Base-by-base conservation (phyloP, 768 basidiomycete genomes). In the Leccinum pellstonianum region DNA sequence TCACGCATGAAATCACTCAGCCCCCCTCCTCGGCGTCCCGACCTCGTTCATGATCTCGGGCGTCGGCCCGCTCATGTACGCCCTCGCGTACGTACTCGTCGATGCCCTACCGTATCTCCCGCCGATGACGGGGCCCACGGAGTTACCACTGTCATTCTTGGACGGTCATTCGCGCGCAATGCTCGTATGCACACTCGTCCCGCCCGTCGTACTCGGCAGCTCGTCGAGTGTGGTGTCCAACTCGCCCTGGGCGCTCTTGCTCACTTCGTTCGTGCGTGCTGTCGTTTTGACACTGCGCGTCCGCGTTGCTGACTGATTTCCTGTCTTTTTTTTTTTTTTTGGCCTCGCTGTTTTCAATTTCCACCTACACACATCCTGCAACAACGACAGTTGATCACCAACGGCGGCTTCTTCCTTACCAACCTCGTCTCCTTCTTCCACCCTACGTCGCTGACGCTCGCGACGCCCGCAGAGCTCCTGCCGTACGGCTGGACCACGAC, bases 401-500 rank as follows among this genome's bases (percentile, higher is more conserved):
- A 93, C 70, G 86, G 82, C 3, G 92, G 92, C 5, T 92, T 91
- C 79, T 90, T 95, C 79, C 67, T 91, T 63, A 80, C 82, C 33
- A 90, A 88, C 75, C 76, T 88, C 51, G 83, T 88, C 75, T 88
- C 87, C 38, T 84, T 92, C 74, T 79, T 93, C 46, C 83, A 87
- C 60, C 90, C 93, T 0, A 85, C 86, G 5, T 77, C 87, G 0
- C 78, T 92, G 59, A 68, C 81, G 5, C 72, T 95, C 21, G 78
- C 85, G 35, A 93, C 92, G 0, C 94, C 95, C 1, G 80, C 86
- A 0, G 94, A 95, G 70, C 80, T 97, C 8, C 79, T 80, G 55
- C 82, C 91, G 0, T 88, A 88, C 58, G 95, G 95, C 12, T 96
- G 94, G 94, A 88, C 86, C 47, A 84, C 86, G 23, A 82, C 85